These are phyloP conservation scores for Haplosporangium gracile DNA, from an alignment of 192 early-diverging fungal species.

Conservation along the genomic window DNA sequence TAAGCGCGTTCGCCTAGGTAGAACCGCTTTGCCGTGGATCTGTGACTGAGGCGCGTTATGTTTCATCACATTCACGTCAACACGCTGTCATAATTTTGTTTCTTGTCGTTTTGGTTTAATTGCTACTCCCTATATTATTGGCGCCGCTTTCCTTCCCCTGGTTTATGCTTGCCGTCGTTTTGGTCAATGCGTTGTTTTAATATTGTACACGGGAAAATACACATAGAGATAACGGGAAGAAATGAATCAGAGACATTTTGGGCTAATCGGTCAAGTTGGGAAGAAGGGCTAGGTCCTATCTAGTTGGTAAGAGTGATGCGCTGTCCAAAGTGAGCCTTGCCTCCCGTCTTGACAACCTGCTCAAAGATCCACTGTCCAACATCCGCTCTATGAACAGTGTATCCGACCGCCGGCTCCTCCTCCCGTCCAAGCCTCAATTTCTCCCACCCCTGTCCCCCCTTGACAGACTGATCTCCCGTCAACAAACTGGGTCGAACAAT, in stretches of 20 bases:
- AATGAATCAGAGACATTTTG: not conserved
- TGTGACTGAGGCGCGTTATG: no score
- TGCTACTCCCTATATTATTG: no score
- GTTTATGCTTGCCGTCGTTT: no score
- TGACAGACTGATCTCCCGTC: conserved; percentile 32
- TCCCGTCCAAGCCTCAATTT: conserved; percentile 34
- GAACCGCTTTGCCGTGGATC: no score
- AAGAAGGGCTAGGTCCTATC: not conserved
- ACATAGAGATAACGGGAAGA: not conserved
- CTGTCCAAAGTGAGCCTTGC: not conserved
- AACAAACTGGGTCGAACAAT: conserved; percentile 30
- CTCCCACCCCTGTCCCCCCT: conserved; percentile 35
- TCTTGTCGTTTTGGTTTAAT: no score
- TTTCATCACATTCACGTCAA: no score
- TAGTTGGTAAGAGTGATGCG: conserved; percentile 6
- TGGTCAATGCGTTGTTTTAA: no score
- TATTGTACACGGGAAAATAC: no score
- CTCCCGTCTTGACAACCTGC: conserved; percentile 9
- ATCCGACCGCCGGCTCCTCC: conserved; percentile 31
- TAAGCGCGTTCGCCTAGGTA: no score
- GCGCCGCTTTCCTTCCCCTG: no score
- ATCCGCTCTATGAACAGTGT: conserved; percentile 29
- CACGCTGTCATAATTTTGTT: no score
- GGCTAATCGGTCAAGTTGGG: not conserved
- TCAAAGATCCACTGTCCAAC: conserved; percentile 47